These are phyloP conservation scores for Apiospora arundinis DNA, from an alignment of 2,329 filamentous ascomycete species.

Conservation along the genomic window DNA sequence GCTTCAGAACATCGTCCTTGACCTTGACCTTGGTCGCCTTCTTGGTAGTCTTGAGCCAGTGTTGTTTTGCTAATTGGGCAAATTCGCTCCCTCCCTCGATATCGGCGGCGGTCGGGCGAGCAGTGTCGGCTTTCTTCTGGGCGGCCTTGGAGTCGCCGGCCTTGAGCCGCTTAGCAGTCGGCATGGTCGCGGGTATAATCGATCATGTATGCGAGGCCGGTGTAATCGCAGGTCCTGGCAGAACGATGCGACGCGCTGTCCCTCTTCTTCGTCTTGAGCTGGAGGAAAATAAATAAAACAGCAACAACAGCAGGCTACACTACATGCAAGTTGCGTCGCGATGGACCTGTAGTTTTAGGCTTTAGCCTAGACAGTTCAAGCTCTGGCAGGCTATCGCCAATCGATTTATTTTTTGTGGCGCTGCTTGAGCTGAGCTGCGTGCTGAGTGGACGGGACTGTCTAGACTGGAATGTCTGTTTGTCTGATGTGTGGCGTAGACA, in stretches of 20 bases:
- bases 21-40: slow-evolving; percentile 71
- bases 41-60: slow-evolving; percentile 77
- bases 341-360: slow-evolving; percentile 2
- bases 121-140: slow-evolving; percentile 45
- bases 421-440: background rate
- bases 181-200: slow-evolving; percentile 49
- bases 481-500: slow-evolving; percentile 5
- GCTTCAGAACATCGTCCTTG: slow-evolving; percentile 85
- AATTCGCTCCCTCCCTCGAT: slow-evolving; percentile 75
- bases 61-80: slow-evolving; percentile 78
- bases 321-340: background rate
- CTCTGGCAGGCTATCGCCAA: background rate
- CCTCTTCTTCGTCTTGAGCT: background rate
- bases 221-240: slow-evolving; percentile 28
- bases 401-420: slow-evolving; percentile 16
- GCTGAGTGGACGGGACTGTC: background rate
- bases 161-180: slow-evolving; percentile 65
- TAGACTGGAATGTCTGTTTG: background rate
- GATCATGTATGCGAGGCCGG: slow-evolving; percentile 23
- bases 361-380: background rate
- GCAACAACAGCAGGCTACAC: background rate
- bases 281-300: background rate
- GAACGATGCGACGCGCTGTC: slow-evolving; percentile 10
- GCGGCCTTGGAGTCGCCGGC: slow-evolving; percentile 53
- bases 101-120: slow-evolving; percentile 70